These are phyloP conservation scores for Ceriops tagal DNA, from an alignment of 345 rosid genomes.

Conservation along the genomic window DNA sequence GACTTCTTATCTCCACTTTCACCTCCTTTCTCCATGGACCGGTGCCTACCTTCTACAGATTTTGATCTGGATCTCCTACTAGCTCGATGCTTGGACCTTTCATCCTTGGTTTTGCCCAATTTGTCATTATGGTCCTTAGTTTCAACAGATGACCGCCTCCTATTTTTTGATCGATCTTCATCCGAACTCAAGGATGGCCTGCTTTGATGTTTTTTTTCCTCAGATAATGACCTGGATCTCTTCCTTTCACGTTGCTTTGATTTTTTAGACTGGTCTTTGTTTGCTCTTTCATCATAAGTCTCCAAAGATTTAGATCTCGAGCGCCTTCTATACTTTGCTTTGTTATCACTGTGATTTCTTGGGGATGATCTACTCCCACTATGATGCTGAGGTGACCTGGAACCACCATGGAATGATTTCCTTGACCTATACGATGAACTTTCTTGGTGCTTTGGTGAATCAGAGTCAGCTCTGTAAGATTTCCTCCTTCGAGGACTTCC, in stretches of 20 bases:
- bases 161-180: constrained; percentile 44
- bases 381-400: constrained; percentile 60
- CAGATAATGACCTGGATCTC: constrained; percentile 56
- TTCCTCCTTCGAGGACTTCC: constrained; percentile 59
- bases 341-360: constrained; percentile 43
- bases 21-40: constrained; percentile 37
- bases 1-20: constrained; percentile 48
- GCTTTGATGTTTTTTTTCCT: constrained; percentile 39
- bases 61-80: constrained; percentile 69
- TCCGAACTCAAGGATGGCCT: constrained; percentile 36
- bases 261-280: constrained; percentile 39
- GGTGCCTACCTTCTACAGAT: constrained; percentile 53
- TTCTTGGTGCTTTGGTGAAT: constrained; percentile 49
- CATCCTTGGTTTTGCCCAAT: constrained; percentile 35
- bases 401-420: constrained; percentile 46
- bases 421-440: constrained; percentile 49
- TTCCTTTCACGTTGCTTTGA: constrained; percentile 35
- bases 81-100: constrained; percentile 40
- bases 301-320: constrained; percentile 63
- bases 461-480: constrained; percentile 47
- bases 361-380: constrained; percentile 52
- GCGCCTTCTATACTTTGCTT: constrained; percentile 38
- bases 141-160: constrained; percentile 50
- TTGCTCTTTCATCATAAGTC: constrained; percentile 35
- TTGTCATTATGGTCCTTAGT: constrained; percentile 31